A percentile compares a stretch with the other conserved stretches of the same genome.
Conservation (phyloP, 2,329 filamentous ascomycete genomes). For the Talaromyces verruculosus region DNA sequence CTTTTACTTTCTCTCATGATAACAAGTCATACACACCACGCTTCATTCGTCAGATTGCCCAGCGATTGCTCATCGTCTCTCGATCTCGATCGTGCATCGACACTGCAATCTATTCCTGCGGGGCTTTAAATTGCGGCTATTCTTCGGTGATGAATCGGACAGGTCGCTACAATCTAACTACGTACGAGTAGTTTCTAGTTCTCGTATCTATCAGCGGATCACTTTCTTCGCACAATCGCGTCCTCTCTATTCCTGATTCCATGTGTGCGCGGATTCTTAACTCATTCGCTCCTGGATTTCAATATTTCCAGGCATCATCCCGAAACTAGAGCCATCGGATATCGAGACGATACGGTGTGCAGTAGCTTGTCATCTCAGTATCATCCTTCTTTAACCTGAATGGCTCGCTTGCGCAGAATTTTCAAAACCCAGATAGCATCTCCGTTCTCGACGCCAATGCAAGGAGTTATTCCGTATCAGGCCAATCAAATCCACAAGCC, state of each 20-base stretch:
- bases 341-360: not conserved
- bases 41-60: not conserved
- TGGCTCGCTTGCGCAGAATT: not conserved
- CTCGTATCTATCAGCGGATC: not conserved
- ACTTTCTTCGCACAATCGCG: not conserved
- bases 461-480: not conserved
- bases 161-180: not conserved
- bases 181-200: not conserved
- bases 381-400: not conserved
- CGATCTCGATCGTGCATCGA: not conserved
- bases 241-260: not conserved
- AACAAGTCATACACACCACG: too few relatives aligned
- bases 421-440: not conserved
- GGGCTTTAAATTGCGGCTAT: not conserved
- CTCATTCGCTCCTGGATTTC: not conserved
- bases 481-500: slow-evolving; percentile 7
- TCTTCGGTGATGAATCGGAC: not conserved
- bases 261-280: not conserved
- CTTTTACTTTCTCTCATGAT: not conserved
- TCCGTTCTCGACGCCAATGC: slow-evolving; percentile 8
- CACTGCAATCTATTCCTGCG: not conserved
- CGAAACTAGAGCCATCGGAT: not conserved
- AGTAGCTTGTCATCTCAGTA: not conserved
- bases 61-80: not conserved
- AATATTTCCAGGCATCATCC: not conserved